phyloP scores from a whole-genome alignment of 805 yeast genomes.

The Maudiozyma bulderi region DNA sequence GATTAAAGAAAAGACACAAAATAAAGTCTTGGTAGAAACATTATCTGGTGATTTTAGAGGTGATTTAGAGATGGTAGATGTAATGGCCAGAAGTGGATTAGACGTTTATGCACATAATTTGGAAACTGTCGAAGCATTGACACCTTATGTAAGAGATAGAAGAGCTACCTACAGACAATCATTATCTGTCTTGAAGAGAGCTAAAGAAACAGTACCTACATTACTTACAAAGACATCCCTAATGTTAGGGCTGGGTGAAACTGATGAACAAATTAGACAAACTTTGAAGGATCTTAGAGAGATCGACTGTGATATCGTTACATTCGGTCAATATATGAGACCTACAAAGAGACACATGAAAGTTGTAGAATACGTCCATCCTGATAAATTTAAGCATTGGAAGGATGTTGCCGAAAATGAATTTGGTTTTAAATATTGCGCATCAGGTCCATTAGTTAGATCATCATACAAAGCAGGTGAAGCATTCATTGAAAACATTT shows the following conservation, averaged over 20 bases:
- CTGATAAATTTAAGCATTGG: constrained; percentile 94
- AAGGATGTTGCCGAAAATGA: constrained; percentile 64
- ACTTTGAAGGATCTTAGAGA: constrained; percentile 69
- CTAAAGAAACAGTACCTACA: constrained; percentile 65
- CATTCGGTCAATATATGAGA: constrained; percentile 98
- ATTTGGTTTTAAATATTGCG: constrained; percentile 91
- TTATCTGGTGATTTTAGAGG: constrained; percentile 95
- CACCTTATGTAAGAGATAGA: constrained; percentile 93
- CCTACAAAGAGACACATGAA: constrained; percentile 98
- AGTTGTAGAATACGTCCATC: constrained; percentile 89
- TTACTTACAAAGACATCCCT: constrained; percentile 86
- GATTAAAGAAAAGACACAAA: constrained; percentile 72
- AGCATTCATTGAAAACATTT: constrained; percentile 87
- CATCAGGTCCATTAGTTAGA: constrained; percentile 94
- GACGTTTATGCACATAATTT: constrained; percentile 96
- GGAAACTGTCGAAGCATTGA: constrained; percentile 91
- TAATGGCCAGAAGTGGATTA: constrained; percentile 75
- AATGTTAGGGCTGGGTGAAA: constrained; percentile 95
- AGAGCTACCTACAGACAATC: constrained; percentile 93
- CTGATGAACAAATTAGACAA: constrained; percentile 76
- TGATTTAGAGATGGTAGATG: constrained; percentile 66
- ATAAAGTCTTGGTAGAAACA: constrained; percentile 86
- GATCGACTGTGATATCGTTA: constrained; percentile 81
- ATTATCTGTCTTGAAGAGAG: constrained; percentile 63
- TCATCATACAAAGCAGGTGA: constrained; percentile 98